Evolutionary conservation across 2,329 filamentous ascomycete genomes (phyloP).

Genomic region (Fusarium nelsonii): DNA sequence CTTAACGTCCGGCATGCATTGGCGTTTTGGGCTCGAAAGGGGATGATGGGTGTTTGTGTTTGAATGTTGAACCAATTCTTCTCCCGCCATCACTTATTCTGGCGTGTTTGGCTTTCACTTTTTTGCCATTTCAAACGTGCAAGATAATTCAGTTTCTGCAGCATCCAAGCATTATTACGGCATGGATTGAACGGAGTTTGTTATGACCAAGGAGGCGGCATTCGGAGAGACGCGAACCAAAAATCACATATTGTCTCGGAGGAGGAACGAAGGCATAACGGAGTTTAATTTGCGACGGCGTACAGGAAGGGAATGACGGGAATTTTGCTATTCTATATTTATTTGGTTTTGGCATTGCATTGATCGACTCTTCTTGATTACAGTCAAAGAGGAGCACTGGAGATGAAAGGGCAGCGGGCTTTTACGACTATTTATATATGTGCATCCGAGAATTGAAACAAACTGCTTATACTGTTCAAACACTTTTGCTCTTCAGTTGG

Average conservation of each 20-base stretch:
- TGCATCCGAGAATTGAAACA: constrained; percentile 44
- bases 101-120: constrained; percentile 27
- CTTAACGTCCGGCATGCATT: constrained; percentile 59
- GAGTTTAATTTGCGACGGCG: constrained; percentile 44
- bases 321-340: constrained; percentile 41
- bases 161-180: constrained; percentile 36
- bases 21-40: constrained; percentile 55
- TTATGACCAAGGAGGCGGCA: constrained; percentile 24
- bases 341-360: constrained; percentile 41
- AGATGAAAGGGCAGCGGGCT: constrained; percentile 34
- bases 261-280: constrained; percentile 33
- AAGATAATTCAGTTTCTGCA: constrained; percentile 24
- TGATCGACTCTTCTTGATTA: constrained; percentile 30
- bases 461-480: constrained; percentile 31
- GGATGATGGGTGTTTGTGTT: constrained; percentile 43
- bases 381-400: constrained; percentile 19
- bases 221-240: constrained; percentile 16
- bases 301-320: constrained; percentile 31
- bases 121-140: constrained; percentile 31
- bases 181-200: constrained; percentile 32
- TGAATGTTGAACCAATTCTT: constrained; percentile 42
- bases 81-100: constrained; percentile 34
- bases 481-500: not conserved
- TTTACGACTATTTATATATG: constrained; percentile 42
- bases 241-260: constrained; percentile 16